These are phyloP conservation scores for Nannizziopsis arthrosporioides DNA, from an alignment of 2,329 filamentous ascomycete species.

Conservation along the genomic window DNA sequence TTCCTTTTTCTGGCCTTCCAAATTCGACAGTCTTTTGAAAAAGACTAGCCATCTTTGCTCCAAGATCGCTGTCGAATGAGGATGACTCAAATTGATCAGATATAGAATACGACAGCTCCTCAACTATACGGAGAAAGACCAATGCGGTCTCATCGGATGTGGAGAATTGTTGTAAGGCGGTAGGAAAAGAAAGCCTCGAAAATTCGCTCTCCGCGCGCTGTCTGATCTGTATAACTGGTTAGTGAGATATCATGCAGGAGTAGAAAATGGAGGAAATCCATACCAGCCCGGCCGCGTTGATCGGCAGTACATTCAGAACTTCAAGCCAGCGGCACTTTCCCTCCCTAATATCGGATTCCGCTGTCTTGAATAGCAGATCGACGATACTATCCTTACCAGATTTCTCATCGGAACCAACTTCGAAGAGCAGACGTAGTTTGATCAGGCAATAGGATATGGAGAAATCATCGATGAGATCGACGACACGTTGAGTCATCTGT, in stretches of 20 bases:
- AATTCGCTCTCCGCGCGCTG: constrained; percentile 33
- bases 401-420: constrained; percentile 20
- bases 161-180: constrained; percentile 11
- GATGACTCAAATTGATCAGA: constrained; percentile 24
- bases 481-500: constrained; percentile 26
- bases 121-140: constrained; percentile 30
- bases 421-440: constrained; percentile 33
- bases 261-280: background rate
- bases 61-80: constrained; percentile 24
- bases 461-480: constrained; percentile 31
- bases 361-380: constrained; percentile 32
- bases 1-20: constrained; percentile 17
- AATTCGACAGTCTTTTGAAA: constrained; percentile 28
- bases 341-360: constrained; percentile 26
- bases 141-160: constrained; percentile 24
- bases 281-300: constrained; percentile 29
- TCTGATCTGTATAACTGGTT: constrained; percentile 25
- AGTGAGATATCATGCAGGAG: constrained; percentile 9
- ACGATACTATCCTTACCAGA: constrained; percentile 24
- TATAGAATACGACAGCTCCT: constrained; percentile 29
- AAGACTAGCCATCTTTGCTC: constrained; percentile 32
- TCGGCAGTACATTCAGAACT: constrained; percentile 29
- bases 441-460: constrained; percentile 35
- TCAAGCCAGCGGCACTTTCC: constrained; percentile 30
- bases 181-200: constrained; percentile 22